Evolutionary conservation across 176 grass and related monocot species (phyloP).

Genomic region (sorghum (Sorghum bicolor)): DNA sequence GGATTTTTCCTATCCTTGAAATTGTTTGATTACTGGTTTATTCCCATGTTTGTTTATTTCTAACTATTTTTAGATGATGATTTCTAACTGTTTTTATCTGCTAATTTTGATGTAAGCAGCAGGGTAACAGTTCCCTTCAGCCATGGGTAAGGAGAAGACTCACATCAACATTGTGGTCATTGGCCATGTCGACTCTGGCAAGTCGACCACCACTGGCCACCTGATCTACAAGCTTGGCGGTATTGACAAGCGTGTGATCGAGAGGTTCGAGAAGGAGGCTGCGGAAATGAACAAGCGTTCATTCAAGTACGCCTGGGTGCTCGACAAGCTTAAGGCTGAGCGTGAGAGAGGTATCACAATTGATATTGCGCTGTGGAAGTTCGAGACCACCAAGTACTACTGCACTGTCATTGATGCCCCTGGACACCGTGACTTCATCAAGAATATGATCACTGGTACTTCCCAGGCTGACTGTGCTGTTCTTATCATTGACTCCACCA

Average conservation of each 20-base stretch:
- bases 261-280: not conserved
- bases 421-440: too few species aligned
- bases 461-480: too few species aligned
- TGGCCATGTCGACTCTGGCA: not conserved
- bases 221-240: not conserved
- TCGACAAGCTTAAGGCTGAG: not conserved
- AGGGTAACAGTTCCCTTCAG: not conserved
- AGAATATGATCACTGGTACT: too few species aligned
- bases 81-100: not conserved
- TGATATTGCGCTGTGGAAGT: too few species aligned
- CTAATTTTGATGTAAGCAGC: not conserved
- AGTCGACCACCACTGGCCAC: not conserved
- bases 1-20: not conserved
- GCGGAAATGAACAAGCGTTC: not conserved
- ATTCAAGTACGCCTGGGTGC: not conserved
- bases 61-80: too few species aligned
- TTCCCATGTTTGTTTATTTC: too few species aligned
- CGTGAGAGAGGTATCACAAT: not conserved
- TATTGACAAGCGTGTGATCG: not conserved
- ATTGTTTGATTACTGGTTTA: not conserved
- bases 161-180: not conserved
- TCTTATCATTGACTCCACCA: too few species aligned
- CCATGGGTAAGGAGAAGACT: constrained; percentile 2
- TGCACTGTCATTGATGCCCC: too few species aligned
- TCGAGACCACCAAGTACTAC: too few species aligned